Base-by-base conservation (phyloP, 495 filamentous ascomycete genomes). In the Tuber melanosporum region DNA sequence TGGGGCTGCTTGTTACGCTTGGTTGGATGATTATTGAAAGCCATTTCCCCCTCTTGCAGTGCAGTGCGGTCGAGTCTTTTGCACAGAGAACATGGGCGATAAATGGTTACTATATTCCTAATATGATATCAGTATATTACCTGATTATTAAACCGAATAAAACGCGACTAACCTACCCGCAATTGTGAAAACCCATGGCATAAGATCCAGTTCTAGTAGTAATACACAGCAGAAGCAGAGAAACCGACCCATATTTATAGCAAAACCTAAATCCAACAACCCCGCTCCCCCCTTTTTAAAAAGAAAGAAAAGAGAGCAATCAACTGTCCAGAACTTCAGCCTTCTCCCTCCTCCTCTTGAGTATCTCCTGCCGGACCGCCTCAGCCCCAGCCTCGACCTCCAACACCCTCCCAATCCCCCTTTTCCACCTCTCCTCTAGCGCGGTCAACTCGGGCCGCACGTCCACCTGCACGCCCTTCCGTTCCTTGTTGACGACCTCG, bases 301-400 rank as follows among this genome's bases (percentile, higher is more conserved):
- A 12, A 57, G 9, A 9, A 32, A 66, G 4, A 66, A 66, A 32
- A 32, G 9, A 32, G 12, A n/a, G n/a, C 12, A 66, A 32, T 66
- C n/a, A 66, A 32, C 57, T 32, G 15, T 66, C 26, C 44, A 26
- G 47, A n/a, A 39, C 74, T 46, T 14, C 26, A 6, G 76, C 71
- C 39, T 49, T 71, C 46, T 76, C 71, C 71, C 78, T 80, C 47
- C 78, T 72, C 52, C 86, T 86, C 74, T 89, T 87, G 84, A 93
- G 78, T 79, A 90, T 89, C 84, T 92, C 88, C 85, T 85, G 85
- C 81, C 91, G 88, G 81, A 94, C 75, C 73, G 84, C 86, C 86
- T 97, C 92, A 22, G 89, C 89, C 5, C 92, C 92, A 78, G 91
- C 85, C 85, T 95, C 92, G 20, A 91, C 91, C 85, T 94, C 92